Evolutionary conservation across 2,329 filamentous ascomycete genomes (phyloP).

Genomic region (Beauveria caledonica): DNA sequence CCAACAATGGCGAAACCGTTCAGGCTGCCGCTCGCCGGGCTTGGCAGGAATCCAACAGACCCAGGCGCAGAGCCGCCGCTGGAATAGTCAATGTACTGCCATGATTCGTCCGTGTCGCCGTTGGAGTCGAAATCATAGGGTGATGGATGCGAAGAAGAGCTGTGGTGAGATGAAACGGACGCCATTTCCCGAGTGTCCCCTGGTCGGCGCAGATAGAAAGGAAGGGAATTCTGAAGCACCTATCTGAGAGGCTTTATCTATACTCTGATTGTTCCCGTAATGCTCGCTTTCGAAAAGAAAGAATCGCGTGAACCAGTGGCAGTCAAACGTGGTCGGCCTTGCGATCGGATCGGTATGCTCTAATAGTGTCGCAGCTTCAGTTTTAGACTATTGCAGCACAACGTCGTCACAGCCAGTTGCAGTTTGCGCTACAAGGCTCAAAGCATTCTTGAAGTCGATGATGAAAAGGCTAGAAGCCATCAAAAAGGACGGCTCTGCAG

Average conservation of each 20-base stretch:
- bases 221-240: not conserved
- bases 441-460: not conserved
- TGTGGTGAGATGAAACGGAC: conserved; percentile 30
- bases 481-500: not conserved
- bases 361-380: not conserved
- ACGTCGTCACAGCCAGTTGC: not conserved
- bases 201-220: not conserved
- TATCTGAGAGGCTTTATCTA: too few species aligned
- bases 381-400: not conserved
- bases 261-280: not conserved
- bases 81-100: conserved; percentile 34
- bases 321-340: not conserved
- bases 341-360: not conserved
- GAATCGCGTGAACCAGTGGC: not conserved
- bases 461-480: not conserved
- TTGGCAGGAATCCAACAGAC: conserved; percentile 38
- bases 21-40: conserved; percentile 43
- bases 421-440: not conserved
- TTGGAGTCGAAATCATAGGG: conserved; percentile 31
- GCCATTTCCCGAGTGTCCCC: conserved; percentile 21
- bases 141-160: conserved; percentile 32
- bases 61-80: conserved; percentile 26
- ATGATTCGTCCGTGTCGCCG: conserved; percentile 35
- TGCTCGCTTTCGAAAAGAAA: not conserved
- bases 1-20: conserved; percentile 42